Conservation (phyloP, 306 rosid genomes). For the Rubus idaeus region DNA sequence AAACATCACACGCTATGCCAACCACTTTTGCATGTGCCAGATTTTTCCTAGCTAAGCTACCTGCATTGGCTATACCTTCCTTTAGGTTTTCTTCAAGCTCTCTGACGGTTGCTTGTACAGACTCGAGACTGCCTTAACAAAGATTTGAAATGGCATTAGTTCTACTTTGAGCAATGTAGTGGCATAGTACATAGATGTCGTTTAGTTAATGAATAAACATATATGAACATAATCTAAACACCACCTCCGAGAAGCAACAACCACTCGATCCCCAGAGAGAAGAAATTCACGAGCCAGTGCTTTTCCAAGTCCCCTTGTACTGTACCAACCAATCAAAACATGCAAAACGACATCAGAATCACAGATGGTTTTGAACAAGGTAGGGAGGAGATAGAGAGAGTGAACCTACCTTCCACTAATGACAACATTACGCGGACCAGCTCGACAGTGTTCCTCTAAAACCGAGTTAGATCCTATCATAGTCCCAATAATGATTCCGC, state of each 20-base stretch:
- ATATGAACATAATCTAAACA: constrained; percentile 24
- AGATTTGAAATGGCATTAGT: constrained; percentile 33
- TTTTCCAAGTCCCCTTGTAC: constrained; percentile 96
- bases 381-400: neutral
- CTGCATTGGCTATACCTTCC: constrained; percentile 60
- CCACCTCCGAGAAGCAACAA: constrained; percentile 93
- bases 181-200: constrained; percentile 10
- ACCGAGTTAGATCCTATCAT: constrained; percentile 95
- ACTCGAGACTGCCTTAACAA: constrained; percentile 67
- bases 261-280: constrained; percentile 82
- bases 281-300: constrained; percentile 96
- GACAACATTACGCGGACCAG: constrained; percentile 92
- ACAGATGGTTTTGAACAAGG: neutral
- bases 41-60: constrained; percentile 49
- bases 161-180: constrained; percentile 5
- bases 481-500: constrained; percentile 92
- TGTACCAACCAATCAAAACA: constrained; percentile 43
- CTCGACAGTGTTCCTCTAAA: constrained; percentile 84
- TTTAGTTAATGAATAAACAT: constrained; percentile 11
- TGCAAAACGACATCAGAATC: constrained; percentile 16
- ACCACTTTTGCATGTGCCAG: constrained; percentile 72
- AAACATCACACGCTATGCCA: constrained; percentile 85
- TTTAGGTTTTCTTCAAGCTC: constrained; percentile 86
- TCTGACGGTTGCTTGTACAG: constrained; percentile 65
- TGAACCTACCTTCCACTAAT: constrained; percentile 78